Conservation (phyloP, 352 stramenopile genomes). For the Phytopythium boreale region DNA sequence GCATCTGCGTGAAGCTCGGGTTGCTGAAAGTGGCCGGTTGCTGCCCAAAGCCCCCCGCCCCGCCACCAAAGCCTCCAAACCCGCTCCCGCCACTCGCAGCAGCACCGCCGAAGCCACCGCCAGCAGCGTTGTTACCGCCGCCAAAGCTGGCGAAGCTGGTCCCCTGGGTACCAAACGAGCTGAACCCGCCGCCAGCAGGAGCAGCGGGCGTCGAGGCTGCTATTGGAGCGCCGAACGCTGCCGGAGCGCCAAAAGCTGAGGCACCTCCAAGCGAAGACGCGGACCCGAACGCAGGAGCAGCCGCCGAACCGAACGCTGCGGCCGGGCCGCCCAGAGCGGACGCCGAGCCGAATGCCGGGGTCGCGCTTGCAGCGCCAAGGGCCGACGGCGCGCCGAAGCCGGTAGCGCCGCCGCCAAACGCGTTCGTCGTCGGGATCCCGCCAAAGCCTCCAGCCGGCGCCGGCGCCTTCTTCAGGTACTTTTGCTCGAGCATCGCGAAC, state of each 20-base stretch:
- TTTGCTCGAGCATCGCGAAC: slow-evolving; percentile 75
- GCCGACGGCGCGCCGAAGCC: slow-evolving; percentile 50
- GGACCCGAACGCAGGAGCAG: slow-evolving; percentile 20
- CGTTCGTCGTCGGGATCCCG: slow-evolving; percentile 26
- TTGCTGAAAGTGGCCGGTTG: slow-evolving; percentile 34
- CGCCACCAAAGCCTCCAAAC: slow-evolving; percentile 35
- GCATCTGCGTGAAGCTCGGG: slow-evolving; percentile 59
- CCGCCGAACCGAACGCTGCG: slow-evolving; percentile 27
- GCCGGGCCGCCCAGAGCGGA: slow-evolving; percentile 38
- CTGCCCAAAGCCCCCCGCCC: slow-evolving; percentile 30
- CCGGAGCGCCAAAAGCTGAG: slow-evolving; percentile 23
- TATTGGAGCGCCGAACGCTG: slow-evolving; percentile 10
- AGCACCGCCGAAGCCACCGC: slow-evolving; percentile 22
- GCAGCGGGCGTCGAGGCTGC: slow-evolving; percentile 10
- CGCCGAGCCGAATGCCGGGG: slow-evolving; percentile 47
- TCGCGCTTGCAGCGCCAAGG: slow-evolving; percentile 33
- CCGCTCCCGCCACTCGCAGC: slow-evolving; percentile 9
- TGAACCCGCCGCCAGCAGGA: slow-evolving; percentile 35
- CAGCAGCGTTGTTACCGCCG: slow-evolving; percentile 9
- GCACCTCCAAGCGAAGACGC: slow-evolving; percentile 26
- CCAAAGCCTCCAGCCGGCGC: slow-evolving; percentile 27
- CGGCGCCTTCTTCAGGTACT: slow-evolving; percentile 50
- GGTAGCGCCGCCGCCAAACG: slow-evolving; percentile 27
- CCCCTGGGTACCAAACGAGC: slow-evolving; percentile 34
- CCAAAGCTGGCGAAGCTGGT: slow-evolving; percentile 48